Percentiles rank a stretch among this genome's conserved stretches.
These are phyloP conservation scores for Guadua angustifolia DNA, from an alignment of 176 grass and related monocot genomes.

Conservation along the genomic window DNA sequence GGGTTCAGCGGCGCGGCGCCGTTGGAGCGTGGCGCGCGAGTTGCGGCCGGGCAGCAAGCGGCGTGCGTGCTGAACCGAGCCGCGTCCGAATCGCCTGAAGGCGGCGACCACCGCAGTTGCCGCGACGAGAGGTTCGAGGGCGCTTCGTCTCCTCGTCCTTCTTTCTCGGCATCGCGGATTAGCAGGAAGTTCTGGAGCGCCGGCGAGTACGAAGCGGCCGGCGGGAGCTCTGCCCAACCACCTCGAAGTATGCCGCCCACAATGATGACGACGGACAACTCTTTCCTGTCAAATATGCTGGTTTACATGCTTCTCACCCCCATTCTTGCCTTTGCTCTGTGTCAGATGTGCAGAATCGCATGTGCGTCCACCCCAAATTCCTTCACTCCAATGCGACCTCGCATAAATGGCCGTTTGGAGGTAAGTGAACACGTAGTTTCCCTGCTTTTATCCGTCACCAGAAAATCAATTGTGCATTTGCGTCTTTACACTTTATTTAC, in stretches of 20 bases:
- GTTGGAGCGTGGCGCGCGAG: not conserved
- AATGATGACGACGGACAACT: not conserved
- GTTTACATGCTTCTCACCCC: not conserved
- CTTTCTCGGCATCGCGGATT: not conserved
- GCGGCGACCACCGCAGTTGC: not conserved
- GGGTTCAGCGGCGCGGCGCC: not conserved
- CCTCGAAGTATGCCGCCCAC: constrained; percentile 33
- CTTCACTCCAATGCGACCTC: constrained; percentile 78
- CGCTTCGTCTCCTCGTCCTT: not conserved
- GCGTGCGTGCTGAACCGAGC: constrained; percentile 40
- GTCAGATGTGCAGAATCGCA: constrained; percentile 53
- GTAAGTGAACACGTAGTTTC: constrained; percentile 19
- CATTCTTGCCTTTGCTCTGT: not conserved
- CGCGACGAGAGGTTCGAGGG: not conserved
- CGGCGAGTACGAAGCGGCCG: constrained; percentile 52
- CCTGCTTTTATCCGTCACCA: not conserved
- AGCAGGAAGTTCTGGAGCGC: constrained; percentile 67
- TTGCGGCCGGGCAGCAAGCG: not conserved
- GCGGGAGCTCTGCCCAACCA: constrained; percentile 11
- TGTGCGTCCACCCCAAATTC: constrained; percentile 68
- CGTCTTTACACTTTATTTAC: not conserved
- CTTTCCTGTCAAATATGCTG: not conserved
- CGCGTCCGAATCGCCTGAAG: constrained; percentile 1
- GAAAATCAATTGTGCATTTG: not conserved
- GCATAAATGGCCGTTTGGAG: constrained; percentile 78